These are phyloP conservation scores for Eucalyptus sideroxylon DNA, from an alignment of 345 rosid species.

Conservation along the genomic window DNA sequence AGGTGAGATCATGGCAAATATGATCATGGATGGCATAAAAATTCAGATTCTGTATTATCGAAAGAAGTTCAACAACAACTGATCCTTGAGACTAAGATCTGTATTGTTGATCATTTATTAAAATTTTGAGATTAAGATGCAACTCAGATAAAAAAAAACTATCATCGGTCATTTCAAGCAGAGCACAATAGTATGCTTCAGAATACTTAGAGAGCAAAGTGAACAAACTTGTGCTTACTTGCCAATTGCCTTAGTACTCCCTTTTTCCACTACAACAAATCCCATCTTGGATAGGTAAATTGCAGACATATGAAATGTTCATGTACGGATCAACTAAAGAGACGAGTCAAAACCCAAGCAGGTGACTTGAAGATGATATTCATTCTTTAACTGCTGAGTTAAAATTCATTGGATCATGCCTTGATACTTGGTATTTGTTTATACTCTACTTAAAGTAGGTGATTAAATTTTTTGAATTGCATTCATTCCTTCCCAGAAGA, in stretches of 20 bases:
- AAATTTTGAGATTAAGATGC: too few species aligned
- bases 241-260: background rate
- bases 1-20: too few species aligned
- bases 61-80: too few species aligned
- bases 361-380: background rate
- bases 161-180: too few species aligned
- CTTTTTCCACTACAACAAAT: background rate
- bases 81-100: too few species aligned
- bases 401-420: background rate
- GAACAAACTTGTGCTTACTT: background rate
- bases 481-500: background rate
- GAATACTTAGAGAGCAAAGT: background rate
- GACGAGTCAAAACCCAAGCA: background rate
- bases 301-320: background rate
- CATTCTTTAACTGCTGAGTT: background rate
- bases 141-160: too few species aligned
- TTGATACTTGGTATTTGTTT: background rate
- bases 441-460: background rate
- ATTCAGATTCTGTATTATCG: too few species aligned
- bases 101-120: too few species aligned
- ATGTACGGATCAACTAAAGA: background rate
- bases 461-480: background rate
- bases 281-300: background rate
- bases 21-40: too few species aligned
- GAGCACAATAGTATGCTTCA: background rate